Conservation (phyloP, 2,329 filamentous ascomycete species). For the Fusarium armeniacum region DNA sequence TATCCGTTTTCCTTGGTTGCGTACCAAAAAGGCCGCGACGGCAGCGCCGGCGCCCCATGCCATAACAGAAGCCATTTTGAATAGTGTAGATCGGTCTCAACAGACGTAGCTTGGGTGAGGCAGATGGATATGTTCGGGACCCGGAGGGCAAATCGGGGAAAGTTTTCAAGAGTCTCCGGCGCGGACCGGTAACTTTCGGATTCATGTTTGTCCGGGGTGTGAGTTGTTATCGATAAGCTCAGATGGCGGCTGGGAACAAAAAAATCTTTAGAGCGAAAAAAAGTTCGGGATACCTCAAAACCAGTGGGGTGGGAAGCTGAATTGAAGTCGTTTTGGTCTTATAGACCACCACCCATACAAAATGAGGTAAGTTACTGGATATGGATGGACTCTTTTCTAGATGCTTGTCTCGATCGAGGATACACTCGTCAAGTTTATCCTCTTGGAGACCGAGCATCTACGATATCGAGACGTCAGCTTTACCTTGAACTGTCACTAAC, state of each 20-base stretch:
- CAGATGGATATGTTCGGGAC: constrained; percentile 28
- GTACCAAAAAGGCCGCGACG: constrained; percentile 66
- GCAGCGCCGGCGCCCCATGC: constrained; percentile 64
- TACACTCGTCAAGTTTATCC: background rate
- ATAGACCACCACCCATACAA: constrained; percentile 46
- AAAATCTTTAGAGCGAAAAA: constrained; percentile 22
- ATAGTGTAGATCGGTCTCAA: constrained; percentile 5
- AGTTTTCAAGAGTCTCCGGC: constrained; percentile 50
- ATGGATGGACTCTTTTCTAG: background rate
- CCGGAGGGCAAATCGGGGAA: constrained; percentile 37
- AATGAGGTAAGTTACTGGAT: constrained; percentile 46
- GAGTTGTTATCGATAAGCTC: constrained; percentile 45
- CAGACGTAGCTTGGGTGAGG: constrained; percentile 24
- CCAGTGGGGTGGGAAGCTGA: constrained; percentile 47
- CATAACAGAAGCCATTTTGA: constrained; percentile 60
- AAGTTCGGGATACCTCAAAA: constrained; percentile 35
- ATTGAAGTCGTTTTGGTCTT: constrained; percentile 48
- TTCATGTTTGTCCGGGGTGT: constrained; percentile 41
- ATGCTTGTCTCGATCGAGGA: background rate
- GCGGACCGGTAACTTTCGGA: constrained; percentile 41
- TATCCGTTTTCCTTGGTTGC: constrained; percentile 29
- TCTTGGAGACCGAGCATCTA: constrained; percentile 1
- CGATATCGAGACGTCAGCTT: constrained; percentile 14
- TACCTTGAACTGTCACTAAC: constrained; percentile 34
- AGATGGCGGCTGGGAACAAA: constrained; percentile 10